phyloP scores from a whole-genome alignment of 1,284 basidiomycete species.

The Pisolithus thermaeus region DNA sequence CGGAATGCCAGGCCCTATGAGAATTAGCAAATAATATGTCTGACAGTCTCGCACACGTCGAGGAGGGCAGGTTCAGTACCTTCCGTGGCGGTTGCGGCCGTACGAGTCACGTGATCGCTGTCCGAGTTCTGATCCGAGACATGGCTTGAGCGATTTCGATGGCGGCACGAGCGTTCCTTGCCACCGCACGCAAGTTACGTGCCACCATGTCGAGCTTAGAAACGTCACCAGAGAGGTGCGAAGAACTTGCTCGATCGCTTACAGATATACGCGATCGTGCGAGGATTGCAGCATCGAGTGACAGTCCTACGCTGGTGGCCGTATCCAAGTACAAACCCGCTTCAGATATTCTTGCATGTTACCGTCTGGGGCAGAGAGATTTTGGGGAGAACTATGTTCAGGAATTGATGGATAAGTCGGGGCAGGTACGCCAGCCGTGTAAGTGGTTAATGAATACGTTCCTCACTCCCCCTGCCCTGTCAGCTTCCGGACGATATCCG shows the following conservation, averaged over 20 bases:
- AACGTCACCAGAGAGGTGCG: conserved; percentile 28
- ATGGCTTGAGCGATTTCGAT: no score
- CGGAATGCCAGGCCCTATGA: no score
- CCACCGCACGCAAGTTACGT: no score
- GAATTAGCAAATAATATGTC: no score
- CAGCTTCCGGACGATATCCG: conserved; percentile 79
- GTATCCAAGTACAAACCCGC: conserved; percentile 95
- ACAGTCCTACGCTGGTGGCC: conserved; percentile 59
- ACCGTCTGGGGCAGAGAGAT: conserved; percentile 76
- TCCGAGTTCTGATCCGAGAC: no score
- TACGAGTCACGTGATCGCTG: no score
- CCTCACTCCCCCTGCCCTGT: no score
- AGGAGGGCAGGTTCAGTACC: no score
- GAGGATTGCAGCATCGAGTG: conserved; percentile 24
- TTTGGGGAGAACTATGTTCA: conserved; percentile 99
- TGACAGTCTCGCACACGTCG: no score
- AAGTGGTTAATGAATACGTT: background rate
- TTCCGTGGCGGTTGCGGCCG: no score
- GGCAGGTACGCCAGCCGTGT: conserved; percentile 43
- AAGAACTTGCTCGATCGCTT: conserved; percentile 49
- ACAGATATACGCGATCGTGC: conserved; percentile 46
- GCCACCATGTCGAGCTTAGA: background rate
- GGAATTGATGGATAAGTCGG: conserved; percentile 88
- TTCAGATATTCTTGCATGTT: conserved; percentile 80
- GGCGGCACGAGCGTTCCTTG: no score